Evolutionary conservation across 371 early-diverging fungal species (phyloP), one percentile per base, ranked within the genome.

Genomic region (Mucor sp.): DNA sequence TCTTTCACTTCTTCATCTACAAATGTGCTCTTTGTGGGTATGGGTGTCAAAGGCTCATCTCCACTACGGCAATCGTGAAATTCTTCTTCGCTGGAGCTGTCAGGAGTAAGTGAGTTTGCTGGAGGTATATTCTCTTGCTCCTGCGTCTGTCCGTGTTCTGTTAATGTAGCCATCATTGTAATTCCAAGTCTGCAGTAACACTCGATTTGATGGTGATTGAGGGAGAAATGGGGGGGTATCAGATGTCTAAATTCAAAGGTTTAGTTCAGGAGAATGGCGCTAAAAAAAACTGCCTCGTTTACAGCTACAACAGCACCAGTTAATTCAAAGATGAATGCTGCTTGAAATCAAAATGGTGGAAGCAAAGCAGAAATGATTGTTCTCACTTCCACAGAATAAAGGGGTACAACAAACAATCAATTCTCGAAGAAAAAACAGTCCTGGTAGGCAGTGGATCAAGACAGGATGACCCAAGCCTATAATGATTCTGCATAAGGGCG

Each of bases 51-150:
- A 43, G 47, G 61, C 28, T 60, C 60, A 21, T 60, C 60, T 17
- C 41, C 17, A 27, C 60, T 60, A 41, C 43, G 60, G 9, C 37
- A 60, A 17, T 61, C 27, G 15, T 61, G 61, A 25, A 44, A 61
- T 17, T 61, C 25, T 4, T 30, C 15, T 44, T 37, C 41, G 8
- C 60, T 37, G 27, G 27, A 25, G 23, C 23, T 23, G 12, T 41
- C 60, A 60, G 41, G 60, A 19, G 27, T 37, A 37, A 60, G 41
- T 15, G 60, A 43, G 14, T 3, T 57, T 28, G 47, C 19, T 17
- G 61, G 47, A 28, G 61, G 61, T 61, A 44, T 61, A 61, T 61
- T 61, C 21, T 61, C 61, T 59, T 37, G 59, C 33, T 59, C 59
- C 33, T 59, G 37, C 39, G 37, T 37, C 23, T 33, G 59, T 23